phyloP scores from a whole-genome alignment of 768 basidiomycete genomes.

The Pleurotus pulmonarius region DNA sequence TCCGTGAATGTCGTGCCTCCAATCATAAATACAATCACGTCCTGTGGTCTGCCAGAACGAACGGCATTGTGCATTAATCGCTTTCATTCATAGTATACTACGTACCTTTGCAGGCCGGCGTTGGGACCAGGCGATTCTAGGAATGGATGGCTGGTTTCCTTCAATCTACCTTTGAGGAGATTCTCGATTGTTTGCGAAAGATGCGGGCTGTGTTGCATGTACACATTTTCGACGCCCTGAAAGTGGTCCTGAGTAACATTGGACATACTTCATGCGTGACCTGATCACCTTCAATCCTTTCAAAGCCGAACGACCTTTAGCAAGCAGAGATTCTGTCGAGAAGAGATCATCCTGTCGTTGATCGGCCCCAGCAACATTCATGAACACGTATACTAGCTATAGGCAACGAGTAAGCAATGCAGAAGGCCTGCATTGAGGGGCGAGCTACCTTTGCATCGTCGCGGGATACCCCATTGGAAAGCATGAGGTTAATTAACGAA shows the following conservation, averaged over 20 bases:
- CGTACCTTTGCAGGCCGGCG: slow-evolving; percentile 67
- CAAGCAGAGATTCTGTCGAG: slow-evolving; percentile 90
- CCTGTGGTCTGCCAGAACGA: slow-evolving; percentile 66
- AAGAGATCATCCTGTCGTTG: slow-evolving; percentile 97
- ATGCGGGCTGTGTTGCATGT: slow-evolving; percentile 95
- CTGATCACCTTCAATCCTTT: slow-evolving; percentile 84
- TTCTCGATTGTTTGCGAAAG: slow-evolving; percentile 89
- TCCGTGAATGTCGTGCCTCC: slow-evolving; percentile 98
- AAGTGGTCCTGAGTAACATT: too few species aligned
- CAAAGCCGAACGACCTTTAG: slow-evolving; percentile 89
- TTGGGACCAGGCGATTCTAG: slow-evolving; percentile 63
- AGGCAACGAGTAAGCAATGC: slow-evolving; percentile 11
- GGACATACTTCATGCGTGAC: too few species aligned
- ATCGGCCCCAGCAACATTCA: slow-evolving; percentile 93
- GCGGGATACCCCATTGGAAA: slow-evolving; percentile 70
- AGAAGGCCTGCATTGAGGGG: slow-evolving; percentile 6
- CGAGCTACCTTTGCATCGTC: slow-evolving; percentile 69
- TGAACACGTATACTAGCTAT: slow-evolving; percentile 87
- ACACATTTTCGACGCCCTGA: slow-evolving; percentile 98
- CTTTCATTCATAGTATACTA: slow-evolving; percentile 11
- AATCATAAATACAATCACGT: slow-evolving; percentile 94
- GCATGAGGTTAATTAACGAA: slow-evolving; percentile 66
- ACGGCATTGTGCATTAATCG: neutral
- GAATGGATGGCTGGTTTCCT: slow-evolving; percentile 90
- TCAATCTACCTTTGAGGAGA: slow-evolving; percentile 79